phyloP scores from a whole-genome alignment of 2,329 filamentous ascomycete species.

The Alternaria consortialis region DNA sequence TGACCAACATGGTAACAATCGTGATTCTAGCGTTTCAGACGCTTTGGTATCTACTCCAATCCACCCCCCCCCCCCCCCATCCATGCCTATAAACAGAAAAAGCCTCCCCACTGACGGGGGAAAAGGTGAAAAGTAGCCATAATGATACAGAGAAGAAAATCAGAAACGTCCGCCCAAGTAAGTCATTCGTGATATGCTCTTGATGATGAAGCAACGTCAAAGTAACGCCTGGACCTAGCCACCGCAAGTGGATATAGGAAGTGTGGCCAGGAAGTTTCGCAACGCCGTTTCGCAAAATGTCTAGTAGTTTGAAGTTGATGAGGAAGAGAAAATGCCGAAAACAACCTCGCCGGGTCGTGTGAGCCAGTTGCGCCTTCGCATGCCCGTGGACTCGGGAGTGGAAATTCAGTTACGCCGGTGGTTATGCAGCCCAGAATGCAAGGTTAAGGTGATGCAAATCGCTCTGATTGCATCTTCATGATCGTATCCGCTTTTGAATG shows the following conservation, averaged over 20 bases:
- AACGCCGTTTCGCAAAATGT: constrained; percentile 34
- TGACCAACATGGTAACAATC: constrained; percentile 20
- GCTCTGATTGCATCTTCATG: constrained; percentile 46
- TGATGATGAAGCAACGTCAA: constrained; percentile 16
- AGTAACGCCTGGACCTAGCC: constrained; percentile 17
- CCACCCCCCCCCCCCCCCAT: constrained; percentile 4
- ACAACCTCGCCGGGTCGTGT: constrained; percentile 39
- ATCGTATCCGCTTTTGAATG: constrained; percentile 35
- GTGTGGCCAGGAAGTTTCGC: constrained; percentile 27
- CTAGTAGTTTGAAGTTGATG: constrained; percentile 23
- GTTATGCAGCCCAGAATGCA: constrained; percentile 48
- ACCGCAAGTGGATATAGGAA: constrained; percentile 25
- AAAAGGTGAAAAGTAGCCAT: constrained; percentile 19
- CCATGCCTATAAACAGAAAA: constrained; percentile 15
- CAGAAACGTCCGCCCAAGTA: constrained; percentile 26
- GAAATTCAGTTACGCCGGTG: constrained; percentile 41
- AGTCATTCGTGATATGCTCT: constrained; percentile 31
- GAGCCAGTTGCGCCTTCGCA: constrained; percentile 46
- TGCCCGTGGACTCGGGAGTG: constrained; percentile 24
- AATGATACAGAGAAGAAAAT: constrained; percentile 28
- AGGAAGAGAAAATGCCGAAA: constrained; percentile 20
- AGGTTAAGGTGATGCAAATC: constrained; percentile 40
- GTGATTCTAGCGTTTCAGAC: constrained; percentile 29
- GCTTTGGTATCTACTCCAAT: constrained; percentile 33
- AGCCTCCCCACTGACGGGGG: constrained; percentile 5